Percentiles rank a stretch among this genome's conserved stretches.
Conservation (phyloP, 805 yeast species). For the Sugiyamaella smithiae region DNA sequence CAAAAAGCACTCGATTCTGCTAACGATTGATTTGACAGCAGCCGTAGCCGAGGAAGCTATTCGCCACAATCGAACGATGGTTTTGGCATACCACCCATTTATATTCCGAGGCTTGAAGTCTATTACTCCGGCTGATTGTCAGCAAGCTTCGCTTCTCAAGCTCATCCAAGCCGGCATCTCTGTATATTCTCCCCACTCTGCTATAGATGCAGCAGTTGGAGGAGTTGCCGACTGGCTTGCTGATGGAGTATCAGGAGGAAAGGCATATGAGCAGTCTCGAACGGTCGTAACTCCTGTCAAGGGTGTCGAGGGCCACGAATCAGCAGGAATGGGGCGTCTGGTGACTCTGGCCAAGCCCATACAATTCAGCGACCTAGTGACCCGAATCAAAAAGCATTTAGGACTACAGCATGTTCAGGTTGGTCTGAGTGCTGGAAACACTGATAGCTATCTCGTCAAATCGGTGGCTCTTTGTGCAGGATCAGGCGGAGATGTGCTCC, state of each 20-base stretch:
- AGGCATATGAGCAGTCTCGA: constrained; percentile 26
- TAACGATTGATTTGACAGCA: constrained; percentile 83
- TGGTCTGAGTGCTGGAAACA: constrained; percentile 41
- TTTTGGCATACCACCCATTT: constrained; percentile 89
- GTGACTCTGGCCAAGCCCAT: constrained; percentile 48
- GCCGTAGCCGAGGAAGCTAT: constrained; percentile 86
- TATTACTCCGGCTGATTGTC: constrained; percentile 67
- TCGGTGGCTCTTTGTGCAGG: constrained; percentile 92
- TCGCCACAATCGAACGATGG: constrained; percentile 46
- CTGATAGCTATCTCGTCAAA: constrained; percentile 27
- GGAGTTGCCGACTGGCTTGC: constrained; percentile 95
- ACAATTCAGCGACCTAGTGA: constrained; percentile 45
- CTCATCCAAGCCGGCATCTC: constrained; percentile 75
- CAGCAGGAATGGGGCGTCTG: constrained; percentile 81
- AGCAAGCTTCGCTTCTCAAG: constrained; percentile 70
- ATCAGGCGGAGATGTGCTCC: constrained; percentile 78
- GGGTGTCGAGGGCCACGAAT: constrained; percentile 38
- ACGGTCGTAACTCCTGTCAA: constrained; percentile 46
- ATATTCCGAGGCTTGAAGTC: constrained; percentile 84
- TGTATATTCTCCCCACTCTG: constrained; percentile 95
- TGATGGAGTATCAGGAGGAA: constrained; percentile 48
- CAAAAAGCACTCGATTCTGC: constrained; percentile 41
- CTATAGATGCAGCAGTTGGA: constrained; percentile 86
- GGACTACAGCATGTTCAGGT: constrained; percentile 60
- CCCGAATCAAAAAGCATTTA: constrained; percentile 52